Conservation (phyloP, 2,329 filamentous ascomycete species). For the Ramularia collo-cygni region DNA sequence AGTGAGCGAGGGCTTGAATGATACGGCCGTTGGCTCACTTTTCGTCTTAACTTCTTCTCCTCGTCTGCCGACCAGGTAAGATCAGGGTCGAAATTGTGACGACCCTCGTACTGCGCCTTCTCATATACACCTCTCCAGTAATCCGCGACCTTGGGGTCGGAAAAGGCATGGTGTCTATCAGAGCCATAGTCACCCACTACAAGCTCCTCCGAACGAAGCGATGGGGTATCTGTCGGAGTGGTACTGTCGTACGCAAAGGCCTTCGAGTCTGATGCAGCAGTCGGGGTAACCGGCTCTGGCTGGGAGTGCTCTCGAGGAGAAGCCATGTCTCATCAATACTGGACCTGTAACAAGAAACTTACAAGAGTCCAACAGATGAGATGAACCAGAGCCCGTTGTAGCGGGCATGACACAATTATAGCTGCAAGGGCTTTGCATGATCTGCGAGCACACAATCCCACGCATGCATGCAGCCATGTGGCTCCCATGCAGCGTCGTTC, state of each 20-base stretch:
- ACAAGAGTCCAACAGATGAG: no score
- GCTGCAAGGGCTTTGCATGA: background rate
- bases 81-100: constrained; percentile 43
- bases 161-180: constrained; percentile 33
- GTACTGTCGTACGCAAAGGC: background rate
- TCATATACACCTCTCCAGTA: constrained; percentile 51
- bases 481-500: background rate
- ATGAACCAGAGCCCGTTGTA: no score
- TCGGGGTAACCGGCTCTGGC: background rate
- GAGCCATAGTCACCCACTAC: constrained; percentile 14
- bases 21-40: constrained; percentile 5
- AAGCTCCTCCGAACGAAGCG: constrained; percentile 11
- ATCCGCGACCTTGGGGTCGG: constrained; percentile 46
- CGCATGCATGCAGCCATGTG: constrained; percentile 2
- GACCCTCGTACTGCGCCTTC: constrained; percentile 45
- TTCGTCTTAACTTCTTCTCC: constrained; percentile 32
- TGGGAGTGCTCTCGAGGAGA: background rate
- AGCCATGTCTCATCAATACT: no score
- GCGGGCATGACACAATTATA: no score
- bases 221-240: constrained; percentile 1
- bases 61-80: constrained; percentile 40
- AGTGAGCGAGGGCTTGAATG: background rate
- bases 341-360: no score
- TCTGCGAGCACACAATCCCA: background rate
- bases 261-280: background rate